Percentiles rank a stretch among this genome's conserved stretches.
phyloP scores from a whole-genome alignment of 2,329 filamentous ascomycete species.

The Harringtonia aguacate region DNA sequence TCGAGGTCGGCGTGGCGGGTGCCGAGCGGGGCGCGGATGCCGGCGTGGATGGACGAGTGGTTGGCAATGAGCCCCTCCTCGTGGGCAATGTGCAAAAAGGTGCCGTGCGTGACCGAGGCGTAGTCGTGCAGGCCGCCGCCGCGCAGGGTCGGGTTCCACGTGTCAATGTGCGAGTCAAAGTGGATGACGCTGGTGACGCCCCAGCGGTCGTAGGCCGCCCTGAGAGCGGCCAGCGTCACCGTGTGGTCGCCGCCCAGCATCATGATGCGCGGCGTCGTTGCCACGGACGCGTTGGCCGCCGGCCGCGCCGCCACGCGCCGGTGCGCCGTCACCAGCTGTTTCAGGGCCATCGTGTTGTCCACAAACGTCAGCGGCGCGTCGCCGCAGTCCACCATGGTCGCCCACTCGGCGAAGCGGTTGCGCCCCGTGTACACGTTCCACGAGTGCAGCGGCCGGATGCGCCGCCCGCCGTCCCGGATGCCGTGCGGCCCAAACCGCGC shows the following conservation, averaged over 20 bases:
- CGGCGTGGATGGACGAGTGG: slow-evolving; percentile 45
- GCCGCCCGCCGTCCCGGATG: slow-evolving; percentile 17
- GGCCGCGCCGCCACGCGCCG: slow-evolving; percentile 19
- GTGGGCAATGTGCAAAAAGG: slow-evolving; percentile 50
- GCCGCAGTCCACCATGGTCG: slow-evolving; percentile 65
- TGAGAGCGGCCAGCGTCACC: slow-evolving; percentile 49
- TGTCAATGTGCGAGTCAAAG: slow-evolving; percentile 51
- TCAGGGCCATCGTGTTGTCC: slow-evolving; percentile 63
- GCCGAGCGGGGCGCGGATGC: slow-evolving; percentile 43
- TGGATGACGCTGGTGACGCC: slow-evolving; percentile 44
- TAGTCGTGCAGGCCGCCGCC: slow-evolving; percentile 50
- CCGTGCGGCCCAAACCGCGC: slow-evolving; percentile 18
- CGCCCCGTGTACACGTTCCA: slow-evolving; percentile 21
- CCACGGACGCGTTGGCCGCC: slow-evolving; percentile 31
- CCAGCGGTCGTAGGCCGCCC: slow-evolving; percentile 46
- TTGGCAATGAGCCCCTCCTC: slow-evolving; percentile 50
- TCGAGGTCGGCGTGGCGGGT: slow-evolving; percentile 38
- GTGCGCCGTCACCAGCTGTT: slow-evolving; percentile 63
- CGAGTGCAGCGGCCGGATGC: slow-evolving; percentile 9
- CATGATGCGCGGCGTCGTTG: slow-evolving; percentile 39
- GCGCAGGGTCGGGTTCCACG: slow-evolving; percentile 57
- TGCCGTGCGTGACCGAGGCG: slow-evolving; percentile 51
- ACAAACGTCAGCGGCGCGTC: slow-evolving; percentile 69
- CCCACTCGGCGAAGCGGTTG: slow-evolving; percentile 65
- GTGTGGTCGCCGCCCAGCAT: slow-evolving; percentile 21